phyloP scores from a whole-genome alignment of 2,329 filamentous ascomycete species.

The Karstenula rhodostoma region DNA sequence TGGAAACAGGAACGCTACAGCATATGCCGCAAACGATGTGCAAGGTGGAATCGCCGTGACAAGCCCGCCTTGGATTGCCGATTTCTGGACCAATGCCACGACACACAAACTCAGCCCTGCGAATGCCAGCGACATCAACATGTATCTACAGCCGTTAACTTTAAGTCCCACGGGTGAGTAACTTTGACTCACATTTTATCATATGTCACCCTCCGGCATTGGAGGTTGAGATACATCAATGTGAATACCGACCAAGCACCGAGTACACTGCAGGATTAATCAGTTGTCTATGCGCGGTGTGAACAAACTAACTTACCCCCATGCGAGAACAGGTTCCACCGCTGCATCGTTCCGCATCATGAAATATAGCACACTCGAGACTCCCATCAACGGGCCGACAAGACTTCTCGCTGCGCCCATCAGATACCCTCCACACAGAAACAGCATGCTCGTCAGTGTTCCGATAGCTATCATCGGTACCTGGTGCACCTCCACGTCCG shows the following conservation, averaged over 20 bases:
- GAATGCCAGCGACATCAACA: conserved; percentile 19
- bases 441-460: conserved; percentile 5
- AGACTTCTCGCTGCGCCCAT: conserved; percentile 2
- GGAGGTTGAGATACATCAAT: conserved; percentile 21
- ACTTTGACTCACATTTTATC: conserved; percentile 21
- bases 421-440: conserved; percentile 8
- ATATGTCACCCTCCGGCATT: conserved; percentile 22
- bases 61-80: conserved; percentile 23
- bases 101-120: conserved; percentile 26
- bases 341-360: conserved; percentile 32
- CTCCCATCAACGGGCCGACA: conserved; percentile 27
- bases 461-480: conserved; percentile 7
- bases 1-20: conserved; percentile 28
- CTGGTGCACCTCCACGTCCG: background rate
- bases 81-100: conserved; percentile 27
- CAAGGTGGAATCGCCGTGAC: conserved; percentile 31
- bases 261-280: conserved; percentile 18
- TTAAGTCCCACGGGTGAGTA: background rate
- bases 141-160: conserved; percentile 18
- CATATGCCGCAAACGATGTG: conserved; percentile 29
- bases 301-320: conserved; percentile 26
- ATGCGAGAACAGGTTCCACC: conserved; percentile 24
- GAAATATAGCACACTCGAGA: conserved; percentile 30
- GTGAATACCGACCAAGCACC: conserved; percentile 21
- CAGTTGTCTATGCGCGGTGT: background rate